Evolutionary conservation across 805 yeast genomes (phyloP).

Genomic region (Candida suzukii): DNA sequence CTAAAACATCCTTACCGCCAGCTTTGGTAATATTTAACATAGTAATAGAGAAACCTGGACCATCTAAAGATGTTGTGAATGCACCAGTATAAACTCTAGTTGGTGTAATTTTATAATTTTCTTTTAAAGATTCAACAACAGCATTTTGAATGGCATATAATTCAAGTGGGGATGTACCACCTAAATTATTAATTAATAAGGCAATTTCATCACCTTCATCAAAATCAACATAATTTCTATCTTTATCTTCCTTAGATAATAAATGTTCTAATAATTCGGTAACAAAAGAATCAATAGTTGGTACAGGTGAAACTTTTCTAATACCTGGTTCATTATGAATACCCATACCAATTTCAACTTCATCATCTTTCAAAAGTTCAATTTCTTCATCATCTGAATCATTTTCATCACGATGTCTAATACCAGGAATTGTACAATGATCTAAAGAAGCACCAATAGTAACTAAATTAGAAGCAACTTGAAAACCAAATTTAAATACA

Average conservation of each 20-base stretch:
- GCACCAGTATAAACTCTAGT: constrained; percentile 67
- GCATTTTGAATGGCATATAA: constrained; percentile 64
- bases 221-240: constrained; percentile 77
- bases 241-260: constrained; percentile 56
- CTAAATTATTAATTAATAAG: constrained; percentile 75
- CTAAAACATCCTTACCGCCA: constrained; percentile 37
- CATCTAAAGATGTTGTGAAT: constrained; percentile 82
- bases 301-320: constrained; percentile 55
- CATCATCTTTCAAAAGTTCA: constrained; percentile 43
- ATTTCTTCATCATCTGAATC: constrained; percentile 25
- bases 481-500: constrained; percentile 51
- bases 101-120: constrained; percentile 52
- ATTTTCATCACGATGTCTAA: constrained; percentile 42
- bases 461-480: constrained; percentile 59
- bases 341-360: constrained; percentile 91
- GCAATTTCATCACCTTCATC: constrained; percentile 51
- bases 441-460: constrained; percentile 88
- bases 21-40: constrained; percentile 61
- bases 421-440: constrained; percentile 86
- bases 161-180: constrained; percentile 82
- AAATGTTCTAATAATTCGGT: constrained; percentile 55
- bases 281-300: constrained; percentile 56
- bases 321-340: constrained; percentile 94
- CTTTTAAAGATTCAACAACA: constrained; percentile 44
- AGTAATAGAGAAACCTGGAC: constrained; percentile 88